Percentiles rank a stretch among this genome's conserved stretches.
Evolutionary conservation across 2,329 filamentous ascomycete genomes (phyloP).

Genomic region (Talaromyces rugulosus): DNA sequence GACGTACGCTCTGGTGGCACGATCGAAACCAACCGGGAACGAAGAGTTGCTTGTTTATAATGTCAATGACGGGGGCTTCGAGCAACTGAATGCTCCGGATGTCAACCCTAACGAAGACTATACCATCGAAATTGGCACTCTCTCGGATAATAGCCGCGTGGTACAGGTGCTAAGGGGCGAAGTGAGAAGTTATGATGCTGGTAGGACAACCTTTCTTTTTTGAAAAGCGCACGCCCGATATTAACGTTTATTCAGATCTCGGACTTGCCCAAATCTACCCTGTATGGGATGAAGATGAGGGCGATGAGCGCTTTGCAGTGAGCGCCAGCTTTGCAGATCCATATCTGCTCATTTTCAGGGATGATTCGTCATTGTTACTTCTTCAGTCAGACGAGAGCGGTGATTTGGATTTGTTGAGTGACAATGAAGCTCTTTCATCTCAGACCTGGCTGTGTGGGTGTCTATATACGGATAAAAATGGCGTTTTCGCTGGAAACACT

Average conservation of each 20-base stretch:
- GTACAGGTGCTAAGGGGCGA: slow-evolving; percentile 85
- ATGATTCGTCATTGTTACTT: slow-evolving; percentile 76
- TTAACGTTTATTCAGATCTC: slow-evolving; percentile 57
- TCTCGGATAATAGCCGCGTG: slow-evolving; percentile 75
- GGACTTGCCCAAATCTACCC: slow-evolving; percentile 86
- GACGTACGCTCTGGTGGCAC: slow-evolving; percentile 78
- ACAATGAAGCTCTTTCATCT: slow-evolving; percentile 54
- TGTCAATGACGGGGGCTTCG: slow-evolving; percentile 68
- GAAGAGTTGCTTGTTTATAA: slow-evolving; percentile 77
- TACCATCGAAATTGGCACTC: slow-evolving; percentile 78
- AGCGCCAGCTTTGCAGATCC: slow-evolving; percentile 83
- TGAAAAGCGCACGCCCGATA: slow-evolving; percentile 4
- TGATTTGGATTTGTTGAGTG: slow-evolving; percentile 78
- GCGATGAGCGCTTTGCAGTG: slow-evolving; percentile 67
- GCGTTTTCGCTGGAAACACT: slow-evolving; percentile 45
- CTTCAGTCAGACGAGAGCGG: slow-evolving; percentile 74
- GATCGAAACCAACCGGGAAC: slow-evolving; percentile 59
- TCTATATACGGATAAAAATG: slow-evolving; percentile 66
- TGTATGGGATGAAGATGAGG: slow-evolving; percentile 86
- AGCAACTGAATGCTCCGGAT: slow-evolving; percentile 75
- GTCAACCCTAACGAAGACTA: slow-evolving; percentile 86
- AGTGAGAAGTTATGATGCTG: slow-evolving; percentile 83
- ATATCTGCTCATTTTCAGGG: slow-evolving; percentile 75
- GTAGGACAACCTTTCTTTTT: slow-evolving; percentile 48
- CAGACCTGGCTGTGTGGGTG: slow-evolving; percentile 80